Evolutionary conservation across 2,329 filamentous ascomycete genomes (phyloP).

Genomic region (Apiospora malaysiana): DNA sequence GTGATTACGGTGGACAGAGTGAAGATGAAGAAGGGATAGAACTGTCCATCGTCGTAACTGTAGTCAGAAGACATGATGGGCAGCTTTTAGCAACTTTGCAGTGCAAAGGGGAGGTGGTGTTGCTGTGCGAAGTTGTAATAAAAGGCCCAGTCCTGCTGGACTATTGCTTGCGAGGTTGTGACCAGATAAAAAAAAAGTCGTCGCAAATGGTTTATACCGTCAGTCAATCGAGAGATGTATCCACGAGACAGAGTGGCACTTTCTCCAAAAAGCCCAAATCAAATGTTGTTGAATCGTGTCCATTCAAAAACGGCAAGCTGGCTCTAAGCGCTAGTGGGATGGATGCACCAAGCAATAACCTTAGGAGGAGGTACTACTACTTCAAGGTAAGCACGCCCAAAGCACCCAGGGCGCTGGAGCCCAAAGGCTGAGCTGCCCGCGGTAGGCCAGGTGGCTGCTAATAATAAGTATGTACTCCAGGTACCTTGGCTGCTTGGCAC

Average conservation of each 20-base stretch:
- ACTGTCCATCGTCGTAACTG: slow-evolving; percentile 98
- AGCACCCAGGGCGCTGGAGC: no score
- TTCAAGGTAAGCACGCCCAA: background rate
- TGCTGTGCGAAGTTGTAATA: slow-evolving; percentile 16
- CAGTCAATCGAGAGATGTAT: background rate
- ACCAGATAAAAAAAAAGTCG: slow-evolving; percentile 12
- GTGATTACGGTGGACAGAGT: slow-evolving; percentile 88
- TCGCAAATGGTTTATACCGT: slow-evolving; percentile 11
- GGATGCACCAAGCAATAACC: no score
- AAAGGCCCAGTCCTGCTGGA: slow-evolving; percentile 22
- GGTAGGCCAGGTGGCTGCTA: background rate
- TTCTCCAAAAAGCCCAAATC: slow-evolving; percentile 8
- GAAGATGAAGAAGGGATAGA: slow-evolving; percentile 98
- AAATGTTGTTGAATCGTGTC: slow-evolving; percentile 19
- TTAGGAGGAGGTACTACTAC: no score
- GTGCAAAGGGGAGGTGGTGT: slow-evolving; percentile 15
- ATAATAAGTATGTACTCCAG: slow-evolving; percentile 12
- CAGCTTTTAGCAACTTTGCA: slow-evolving; percentile 28
- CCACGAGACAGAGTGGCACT: slow-evolving; percentile 12
- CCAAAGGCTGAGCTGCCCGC: background rate
- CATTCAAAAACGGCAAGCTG: slow-evolving; percentile 18
- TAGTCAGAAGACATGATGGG: slow-evolving; percentile 89
- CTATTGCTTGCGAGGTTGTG: slow-evolving; percentile 17
- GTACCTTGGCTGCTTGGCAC: background rate
- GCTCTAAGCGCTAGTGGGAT: slow-evolving; percentile 13